These are phyloP conservation scores for Cryptomeria japonica DNA, from an alignment of 75 land plant genomes.

Conservation along the genomic window DNA sequence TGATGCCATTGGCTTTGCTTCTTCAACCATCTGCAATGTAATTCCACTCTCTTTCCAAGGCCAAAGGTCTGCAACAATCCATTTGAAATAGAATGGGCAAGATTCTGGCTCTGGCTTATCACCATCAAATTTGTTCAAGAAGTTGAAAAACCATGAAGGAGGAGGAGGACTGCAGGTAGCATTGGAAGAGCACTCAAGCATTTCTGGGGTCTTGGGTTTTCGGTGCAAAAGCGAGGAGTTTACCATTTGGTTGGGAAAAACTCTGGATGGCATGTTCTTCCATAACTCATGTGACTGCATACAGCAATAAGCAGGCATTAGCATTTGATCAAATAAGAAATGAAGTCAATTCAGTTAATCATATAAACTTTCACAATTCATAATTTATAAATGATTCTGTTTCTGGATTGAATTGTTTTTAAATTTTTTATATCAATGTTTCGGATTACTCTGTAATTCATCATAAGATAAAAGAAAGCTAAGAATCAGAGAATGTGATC, in stretches of 20 bases:
- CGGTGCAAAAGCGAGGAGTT: background rate
- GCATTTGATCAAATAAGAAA: background rate
- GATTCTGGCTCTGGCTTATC: background rate
- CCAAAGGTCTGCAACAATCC: conserved; percentile 65
- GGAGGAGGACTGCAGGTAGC: too few relatives aligned
- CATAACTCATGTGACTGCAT: background rate
- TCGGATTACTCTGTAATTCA: too few relatives aligned
- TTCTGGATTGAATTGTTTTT: too few relatives aligned
- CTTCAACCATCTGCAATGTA: conserved; percentile 37
- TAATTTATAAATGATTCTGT: too few relatives aligned
- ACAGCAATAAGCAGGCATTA: background rate
- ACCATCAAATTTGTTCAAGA: background rate
- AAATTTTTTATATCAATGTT: too few relatives aligned
- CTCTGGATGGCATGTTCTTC: background rate
- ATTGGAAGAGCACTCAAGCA: too few relatives aligned
- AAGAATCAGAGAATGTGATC: too few relatives aligned
- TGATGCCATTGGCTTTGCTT: conserved; percentile 28
- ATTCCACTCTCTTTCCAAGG: conserved; percentile 62
- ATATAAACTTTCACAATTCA: too few relatives aligned
- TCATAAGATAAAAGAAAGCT: too few relatives aligned
- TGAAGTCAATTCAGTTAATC: too few relatives aligned
- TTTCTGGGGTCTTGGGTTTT: too few relatives aligned
- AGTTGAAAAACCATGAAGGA: background rate
- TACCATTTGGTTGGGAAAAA: background rate
- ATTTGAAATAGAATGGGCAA: conserved; percentile 69